Evolutionary conservation across 805 yeast genomes (phyloP), one percentile per base, ranked within the genome.

Genomic region (Monosporozyma unispora): DNA sequence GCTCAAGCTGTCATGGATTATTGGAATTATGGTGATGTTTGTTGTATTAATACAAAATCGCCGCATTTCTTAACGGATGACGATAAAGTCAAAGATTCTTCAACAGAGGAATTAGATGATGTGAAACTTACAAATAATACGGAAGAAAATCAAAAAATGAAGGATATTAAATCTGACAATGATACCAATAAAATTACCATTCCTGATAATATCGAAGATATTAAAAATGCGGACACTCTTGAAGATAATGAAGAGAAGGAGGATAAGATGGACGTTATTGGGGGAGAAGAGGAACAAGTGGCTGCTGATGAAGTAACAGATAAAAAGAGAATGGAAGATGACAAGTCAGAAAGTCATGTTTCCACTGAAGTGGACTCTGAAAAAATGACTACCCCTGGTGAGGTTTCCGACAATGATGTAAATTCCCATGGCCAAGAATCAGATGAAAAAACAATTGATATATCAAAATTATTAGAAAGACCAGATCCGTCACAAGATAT

Each of bases 1-100:
- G 84, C 96, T 0, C 82, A 79, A 51, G 84, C 89, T 0, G 77
- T 91, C 1, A 67, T 70, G 60, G 95, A 87, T 52, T 88, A 81
- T 62, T 87, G 96, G 95, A 70, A 60, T 1, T 78, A 76, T 56
- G 96, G 96, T 0, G 81, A 80, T 60, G 77, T 76, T 19, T 75
- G 79, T 54, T 82, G 95, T 59, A 69, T 87, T 12, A 78, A 75
- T 51, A 66, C 77, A 46, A 76, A 71, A 54, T 73, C 76, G 3
- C 54, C 56, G 8, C 25, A 19, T 45, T 45, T n/a, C 22, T 19
- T 45, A 28, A 12, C 16, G 8, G 27, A 33, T 23, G 31, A 44
- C 4, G 57, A 60, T 37, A 46, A 72, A 14, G 23, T 28, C 10
- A 27, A 21, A 6, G 31, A 57, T 7, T 50, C 45, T 23, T 52